phyloP scores from a whole-genome alignment of 192 early-diverging fungal genomes.

The Helicostylum pulchrum region DNA sequence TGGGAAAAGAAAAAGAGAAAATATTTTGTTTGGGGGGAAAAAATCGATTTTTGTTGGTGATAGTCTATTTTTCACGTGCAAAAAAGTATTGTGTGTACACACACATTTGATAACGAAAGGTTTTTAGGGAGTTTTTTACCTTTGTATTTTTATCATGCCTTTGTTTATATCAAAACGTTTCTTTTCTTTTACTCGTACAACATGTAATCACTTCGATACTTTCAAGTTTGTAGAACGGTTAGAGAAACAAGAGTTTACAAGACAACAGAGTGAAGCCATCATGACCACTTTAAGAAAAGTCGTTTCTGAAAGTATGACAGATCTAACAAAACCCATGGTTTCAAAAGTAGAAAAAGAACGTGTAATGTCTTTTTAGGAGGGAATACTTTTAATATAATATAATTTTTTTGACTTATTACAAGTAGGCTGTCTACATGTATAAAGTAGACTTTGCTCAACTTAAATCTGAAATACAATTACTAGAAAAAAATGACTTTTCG shows the following conservation, averaged over 20 bases:
- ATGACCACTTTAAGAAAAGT: constrained; percentile 72
- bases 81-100: too few species aligned
- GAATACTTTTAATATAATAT: too few species aligned
- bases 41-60: too few species aligned
- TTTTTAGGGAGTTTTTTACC: too few species aligned
- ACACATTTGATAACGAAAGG: too few species aligned
- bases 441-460: constrained; percentile 89
- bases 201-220: constrained; percentile 71
- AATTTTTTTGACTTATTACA: too few species aligned
- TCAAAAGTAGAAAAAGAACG: constrained; percentile 82
- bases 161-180: too few species aligned
- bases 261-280: constrained; percentile 72
- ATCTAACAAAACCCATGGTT: constrained; percentile 61
- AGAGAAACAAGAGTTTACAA: constrained; percentile 65
- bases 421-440: constrained; percentile 73
- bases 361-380: constrained; percentile 28
- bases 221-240: constrained; percentile 70
- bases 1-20: too few species aligned
- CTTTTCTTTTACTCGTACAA: too few species aligned
- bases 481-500: constrained; percentile 88
- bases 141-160: too few species aligned
- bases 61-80: too few species aligned
- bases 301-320: constrained; percentile 66
- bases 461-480: constrained; percentile 80
- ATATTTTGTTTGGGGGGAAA: too few species aligned